Percentiles rank a stretch among this genome's conserved stretches.
Evolutionary conservation across 257 asterid genomes (phyloP).

Genomic region (Rauvolfia tetraphylla): DNA sequence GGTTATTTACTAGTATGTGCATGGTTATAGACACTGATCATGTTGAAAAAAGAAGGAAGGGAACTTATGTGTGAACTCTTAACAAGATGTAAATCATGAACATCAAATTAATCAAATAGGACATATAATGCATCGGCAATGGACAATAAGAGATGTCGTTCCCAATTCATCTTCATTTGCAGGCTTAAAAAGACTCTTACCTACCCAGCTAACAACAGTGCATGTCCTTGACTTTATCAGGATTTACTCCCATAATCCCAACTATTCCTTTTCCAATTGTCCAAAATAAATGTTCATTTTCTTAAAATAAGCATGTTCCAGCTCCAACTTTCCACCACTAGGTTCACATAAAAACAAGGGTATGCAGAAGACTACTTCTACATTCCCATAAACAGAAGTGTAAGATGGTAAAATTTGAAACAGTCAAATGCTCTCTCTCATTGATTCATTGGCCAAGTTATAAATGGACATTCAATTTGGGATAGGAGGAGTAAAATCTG

Average conservation of each 20-base stretch:
- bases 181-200: background rate
- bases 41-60: background rate
- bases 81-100: background rate
- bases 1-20: background rate
- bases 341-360: background rate
- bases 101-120: background rate
- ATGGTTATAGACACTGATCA: background rate
- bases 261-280: background rate
- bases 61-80: background rate
- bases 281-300: background rate
- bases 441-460: background rate
- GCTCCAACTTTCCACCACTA: background rate
- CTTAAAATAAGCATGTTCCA: background rate
- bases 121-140: background rate
- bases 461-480: background rate
- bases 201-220: background rate
- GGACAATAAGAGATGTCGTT: background rate
- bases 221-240: background rate
- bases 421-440: background rate
- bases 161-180: background rate
- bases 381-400: background rate
- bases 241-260: background rate
- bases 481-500: background rate
- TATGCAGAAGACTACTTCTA: background rate
- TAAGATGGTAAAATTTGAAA: background rate